Evolutionary conservation across 2,329 filamentous ascomycete genomes (phyloP).

Genomic region (Calonectria naviculata): DNA sequence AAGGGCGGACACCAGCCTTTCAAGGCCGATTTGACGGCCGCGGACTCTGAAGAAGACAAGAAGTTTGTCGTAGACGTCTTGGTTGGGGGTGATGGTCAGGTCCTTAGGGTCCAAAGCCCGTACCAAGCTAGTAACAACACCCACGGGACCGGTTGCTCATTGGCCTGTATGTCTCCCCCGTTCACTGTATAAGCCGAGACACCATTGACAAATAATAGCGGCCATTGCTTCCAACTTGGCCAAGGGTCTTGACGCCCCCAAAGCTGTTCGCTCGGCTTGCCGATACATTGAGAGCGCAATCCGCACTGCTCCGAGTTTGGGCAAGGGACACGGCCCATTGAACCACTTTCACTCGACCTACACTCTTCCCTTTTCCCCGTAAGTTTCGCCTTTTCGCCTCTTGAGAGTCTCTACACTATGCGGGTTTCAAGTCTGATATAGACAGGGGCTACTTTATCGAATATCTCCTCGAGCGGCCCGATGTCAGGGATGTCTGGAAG

Average conservation of each 20-base stretch:
- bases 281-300: constrained; percentile 80
- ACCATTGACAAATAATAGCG: constrained; percentile 53
- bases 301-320: constrained; percentile 69
- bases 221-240: constrained; percentile 81
- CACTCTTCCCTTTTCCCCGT: constrained; percentile 75
- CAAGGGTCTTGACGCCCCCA: constrained; percentile 64
- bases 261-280: constrained; percentile 75
- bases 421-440: background rate
- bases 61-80: constrained; percentile 82
- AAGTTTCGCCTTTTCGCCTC: constrained; percentile 29
- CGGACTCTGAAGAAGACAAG: constrained; percentile 68
- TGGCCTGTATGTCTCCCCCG: constrained; percentile 75
- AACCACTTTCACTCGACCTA: constrained; percentile 83
- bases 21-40: constrained; percentile 68
- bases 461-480: constrained; percentile 80
- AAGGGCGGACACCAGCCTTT: constrained; percentile 95
- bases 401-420: background rate
- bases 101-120: constrained; percentile 73
- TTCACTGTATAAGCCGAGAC: no score
- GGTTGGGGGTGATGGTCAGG: constrained; percentile 66
- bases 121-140: constrained; percentile 84
- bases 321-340: constrained; percentile 76
- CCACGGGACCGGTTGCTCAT: constrained; percentile 93
- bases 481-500: constrained; percentile 81
- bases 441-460: constrained; percentile 81